These are phyloP conservation scores for Silene noctiflora DNA, from an alignment of 179 eudicot species.

Conservation along the genomic window DNA sequence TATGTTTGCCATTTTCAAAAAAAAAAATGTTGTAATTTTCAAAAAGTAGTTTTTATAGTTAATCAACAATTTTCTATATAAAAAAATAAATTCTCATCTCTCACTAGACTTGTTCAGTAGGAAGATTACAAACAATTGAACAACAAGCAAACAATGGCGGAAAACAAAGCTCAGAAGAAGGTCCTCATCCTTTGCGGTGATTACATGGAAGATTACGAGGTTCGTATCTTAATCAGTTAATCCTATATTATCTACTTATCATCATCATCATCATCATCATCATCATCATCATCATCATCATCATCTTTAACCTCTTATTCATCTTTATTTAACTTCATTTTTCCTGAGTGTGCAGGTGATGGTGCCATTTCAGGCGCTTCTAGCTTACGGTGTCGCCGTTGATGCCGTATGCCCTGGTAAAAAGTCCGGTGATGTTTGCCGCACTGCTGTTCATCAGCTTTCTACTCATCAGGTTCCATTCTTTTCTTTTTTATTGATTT, in stretches of 20 bases:
- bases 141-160: constrained; percentile 22
- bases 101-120: too few relatives aligned
- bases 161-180: constrained; percentile 34
- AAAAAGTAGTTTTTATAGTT: too few relatives aligned
- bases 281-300: too few relatives aligned
- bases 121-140: neutral
- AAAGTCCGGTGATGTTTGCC: constrained; percentile 82
- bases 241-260: neutral
- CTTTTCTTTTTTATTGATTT: too few relatives aligned
- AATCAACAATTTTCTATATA: too few relatives aligned
- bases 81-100: too few relatives aligned
- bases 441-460: constrained; percentile 70
- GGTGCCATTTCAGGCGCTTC: constrained; percentile 93
- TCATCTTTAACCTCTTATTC: neutral
- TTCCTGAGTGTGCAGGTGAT: constrained; percentile 47
- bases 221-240: constrained; percentile 8
- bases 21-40: too few relatives aligned
- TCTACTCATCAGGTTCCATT: constrained; percentile 26
- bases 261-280: too few relatives aligned
- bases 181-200: constrained; percentile 88
- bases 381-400: constrained; percentile 75
- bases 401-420: constrained; percentile 93
- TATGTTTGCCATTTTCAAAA: too few relatives aligned
- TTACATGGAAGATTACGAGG: constrained; percentile 94
- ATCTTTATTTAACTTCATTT: neutral